Evolutionary conservation across 1,284 basidiomycete species (phyloP), one percentile per base, ranked within the genome.

Genomic region (Xanthoconium separans): DNA sequence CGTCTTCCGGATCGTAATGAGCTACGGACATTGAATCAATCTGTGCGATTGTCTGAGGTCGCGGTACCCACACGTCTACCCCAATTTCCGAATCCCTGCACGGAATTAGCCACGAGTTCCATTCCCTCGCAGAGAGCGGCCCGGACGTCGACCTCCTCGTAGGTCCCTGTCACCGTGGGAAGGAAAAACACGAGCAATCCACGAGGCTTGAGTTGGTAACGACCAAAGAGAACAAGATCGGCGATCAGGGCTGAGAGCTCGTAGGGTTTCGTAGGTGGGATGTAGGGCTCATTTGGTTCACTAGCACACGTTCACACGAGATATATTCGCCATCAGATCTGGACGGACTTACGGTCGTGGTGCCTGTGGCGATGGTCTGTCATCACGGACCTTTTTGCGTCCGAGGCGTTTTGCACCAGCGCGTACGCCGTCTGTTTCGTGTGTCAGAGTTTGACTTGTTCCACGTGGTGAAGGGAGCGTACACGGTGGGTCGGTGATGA

Each of bases 11-110:
- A 98, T 88, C 10, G 95, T 98, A 53, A 98, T 91, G 29, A 98
- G 77, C 92, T 95, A 62, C 40, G 13, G 34, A 12, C 16, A 47
- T 30, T 13, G 27, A 5, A 39, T 61, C 37, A 60, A 56, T 31
- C 51, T 12, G 22, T 27, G 33, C 13, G 16, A 36, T 16, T 41
- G 41, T 34, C 36, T 30, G 50, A 36, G 47, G 37, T 47, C 33
- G 27, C 24, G 43, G 42, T 22, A 78, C 90, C 72, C 65, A 94
- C 93, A 67, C 95, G 75, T 57, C 96, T 79, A 3, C 94, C 94
- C 96, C 96, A 99, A 37, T 88, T 89, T 13, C 95, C 95, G 69
- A 98, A 99, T 67, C 93, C 88, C 72, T 99, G 96, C 61, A 95
- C 73, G 42, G 91, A 95, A 68, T 98, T 97, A 0, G 90, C 87